phyloP scores from a whole-genome alignment of 2,329 filamentous ascomycete genomes.

The Pezicula radicicola region DNA sequence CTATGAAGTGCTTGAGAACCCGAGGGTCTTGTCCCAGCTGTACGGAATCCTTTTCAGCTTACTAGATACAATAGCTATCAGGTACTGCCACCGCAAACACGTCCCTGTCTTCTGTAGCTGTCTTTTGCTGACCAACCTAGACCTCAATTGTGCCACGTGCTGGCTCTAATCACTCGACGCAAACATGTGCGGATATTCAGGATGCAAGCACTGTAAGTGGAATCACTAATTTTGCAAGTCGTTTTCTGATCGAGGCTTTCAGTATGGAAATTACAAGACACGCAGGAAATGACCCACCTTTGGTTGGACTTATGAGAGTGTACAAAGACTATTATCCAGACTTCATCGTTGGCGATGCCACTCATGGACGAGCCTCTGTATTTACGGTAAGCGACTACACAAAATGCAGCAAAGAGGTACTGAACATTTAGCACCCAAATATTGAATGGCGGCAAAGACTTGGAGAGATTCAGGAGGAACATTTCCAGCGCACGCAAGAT shows the following conservation, averaged over 20 bases:
- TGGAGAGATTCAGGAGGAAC: conserved; percentile 60
- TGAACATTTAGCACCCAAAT: conserved; percentile 60
- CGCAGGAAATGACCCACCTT: conserved; percentile 68
- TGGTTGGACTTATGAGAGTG: conserved; percentile 73
- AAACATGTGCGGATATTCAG: conserved; percentile 82
- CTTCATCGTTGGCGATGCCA: conserved; percentile 72
- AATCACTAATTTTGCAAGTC: background rate
- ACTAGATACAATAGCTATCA: conserved; percentile 74
- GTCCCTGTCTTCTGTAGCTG: background rate
- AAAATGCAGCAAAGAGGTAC: background rate
- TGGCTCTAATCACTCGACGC: conserved; percentile 75
- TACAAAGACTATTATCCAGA: conserved; percentile 92
- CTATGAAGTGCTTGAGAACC: conserved; percentile 66
- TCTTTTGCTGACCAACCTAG: conserved; percentile 12
- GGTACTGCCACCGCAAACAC: conserved; percentile 39
- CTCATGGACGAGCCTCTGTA: conserved; percentile 56
- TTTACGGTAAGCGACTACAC: conserved; percentile 48
- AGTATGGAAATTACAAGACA: conserved; percentile 57
- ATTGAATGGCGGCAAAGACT: conserved; percentile 69
- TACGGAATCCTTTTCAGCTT: conserved; percentile 80
- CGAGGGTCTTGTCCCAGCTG: conserved; percentile 59
- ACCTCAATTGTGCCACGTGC: conserved; percentile 63
- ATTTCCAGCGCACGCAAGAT: conserved; percentile 46
- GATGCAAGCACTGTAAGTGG: conserved; percentile 68
- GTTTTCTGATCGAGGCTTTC: background rate